phyloP scores from a whole-genome alignment of 2,329 filamentous ascomycete species.

The Ceratocystis colombiana region DNA sequence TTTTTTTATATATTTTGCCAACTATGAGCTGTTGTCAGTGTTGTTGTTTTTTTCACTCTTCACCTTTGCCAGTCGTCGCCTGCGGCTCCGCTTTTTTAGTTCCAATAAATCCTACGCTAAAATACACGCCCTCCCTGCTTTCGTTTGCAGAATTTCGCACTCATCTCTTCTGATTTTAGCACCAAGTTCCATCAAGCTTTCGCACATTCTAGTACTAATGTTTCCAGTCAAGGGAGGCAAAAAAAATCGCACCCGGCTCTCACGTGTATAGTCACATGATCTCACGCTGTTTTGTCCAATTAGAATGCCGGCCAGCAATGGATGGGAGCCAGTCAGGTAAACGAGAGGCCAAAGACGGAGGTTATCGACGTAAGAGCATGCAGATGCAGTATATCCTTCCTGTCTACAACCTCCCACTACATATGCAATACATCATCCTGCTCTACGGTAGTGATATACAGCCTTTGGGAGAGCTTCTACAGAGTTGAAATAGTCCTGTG shows the following conservation, averaged over 20 bases:
- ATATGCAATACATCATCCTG: background rate
- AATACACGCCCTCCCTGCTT: background rate
- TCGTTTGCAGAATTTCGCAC: constrained; percentile 16
- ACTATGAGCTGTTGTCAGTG: background rate
- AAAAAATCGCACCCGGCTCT: background rate
- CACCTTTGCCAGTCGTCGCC: background rate
- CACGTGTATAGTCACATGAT: background rate
- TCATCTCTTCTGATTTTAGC: background rate
- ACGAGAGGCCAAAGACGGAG: background rate
- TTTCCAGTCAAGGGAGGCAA: too few species aligned
- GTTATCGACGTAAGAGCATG: background rate
- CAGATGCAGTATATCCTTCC: background rate
- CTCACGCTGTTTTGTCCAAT: background rate
- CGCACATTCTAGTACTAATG: background rate
- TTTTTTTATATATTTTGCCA: background rate
- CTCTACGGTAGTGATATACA: background rate
- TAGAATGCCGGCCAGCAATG: background rate
- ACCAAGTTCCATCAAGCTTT: background rate
- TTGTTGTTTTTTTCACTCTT: background rate
- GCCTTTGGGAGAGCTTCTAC: too few species aligned
- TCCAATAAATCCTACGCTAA: constrained; percentile 10
- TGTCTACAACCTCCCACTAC: background rate
- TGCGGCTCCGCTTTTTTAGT: constrained; percentile 13
- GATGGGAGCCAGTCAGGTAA: background rate
- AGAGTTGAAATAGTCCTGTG: background rate